Base-by-base conservation (phyloP, 2,329 filamentous ascomycete species). In the Fusarium algeriense region DNA sequence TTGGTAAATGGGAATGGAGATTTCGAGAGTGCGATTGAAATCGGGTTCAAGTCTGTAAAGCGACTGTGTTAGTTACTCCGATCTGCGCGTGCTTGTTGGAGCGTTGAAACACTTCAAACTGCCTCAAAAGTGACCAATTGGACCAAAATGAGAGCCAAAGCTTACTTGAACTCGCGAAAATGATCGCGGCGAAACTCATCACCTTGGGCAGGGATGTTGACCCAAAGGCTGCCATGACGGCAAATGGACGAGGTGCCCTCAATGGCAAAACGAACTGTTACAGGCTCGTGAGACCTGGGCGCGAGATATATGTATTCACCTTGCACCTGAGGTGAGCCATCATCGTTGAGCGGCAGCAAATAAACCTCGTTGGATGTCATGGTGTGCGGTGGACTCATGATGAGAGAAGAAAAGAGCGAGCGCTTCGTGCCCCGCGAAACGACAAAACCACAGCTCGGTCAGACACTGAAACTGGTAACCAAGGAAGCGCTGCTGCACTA, bases 241-340 rank as follows among this genome's bases (percentile, higher is more conserved):
- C 95, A 98, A 85, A 99, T 96, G 69, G 95, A 97, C 79, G 95
- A 97, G 62, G 94, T 95, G 69, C 96, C 95, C 82, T 98, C 93
- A 75, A 98, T 95, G 74, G 94, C 90, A 81, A 99, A 97, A 65
- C 95, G 91, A 62, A 98, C 85, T 57, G 88, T 88, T 77, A 98
- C 91, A 44, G 92, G 92, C n/a, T 91, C 87, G 43, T 87, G 88
- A 20, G 92, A 91, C 71, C 83, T 84, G 20, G 96, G 91, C 1
- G 94, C 92, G 45, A 99, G 86, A 81, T 97, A 97, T 77, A 98
- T 93, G 85, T 98, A 99, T 75, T 93, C 91, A 77, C 94, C 93
- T 30, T 93, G 88, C 52, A 99, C 90, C 80, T 97, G 91, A 38
- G 97, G 96, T 74, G 94, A 94, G 76, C 97, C 96, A 83, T 95